phyloP scores from a whole-genome alignment of 179 eudicot genomes.

The Silene vulgaris region DNA sequence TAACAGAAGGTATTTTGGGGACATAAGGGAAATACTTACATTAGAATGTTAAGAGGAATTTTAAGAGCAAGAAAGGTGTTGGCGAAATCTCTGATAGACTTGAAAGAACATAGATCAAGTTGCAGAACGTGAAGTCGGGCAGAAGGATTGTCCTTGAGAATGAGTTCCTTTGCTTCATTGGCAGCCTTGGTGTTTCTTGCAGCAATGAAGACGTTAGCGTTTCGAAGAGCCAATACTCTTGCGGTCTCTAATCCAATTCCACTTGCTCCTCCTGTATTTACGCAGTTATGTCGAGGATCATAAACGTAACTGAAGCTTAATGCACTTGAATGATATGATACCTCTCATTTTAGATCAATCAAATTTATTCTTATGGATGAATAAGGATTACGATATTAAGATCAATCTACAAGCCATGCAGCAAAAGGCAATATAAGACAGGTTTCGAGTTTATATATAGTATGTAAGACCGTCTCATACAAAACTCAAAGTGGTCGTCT shows the following conservation, averaged over 20 bases:
- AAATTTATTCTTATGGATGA: too few species aligned
- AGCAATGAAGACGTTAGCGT: constrained; percentile 66
- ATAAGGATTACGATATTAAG: too few species aligned
- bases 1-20: too few species aligned
- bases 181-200: constrained; percentile 74
- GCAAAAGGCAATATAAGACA: too few species aligned
- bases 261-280: constrained; percentile 66
- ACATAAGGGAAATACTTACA: constrained; percentile 50
- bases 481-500: too few species aligned
- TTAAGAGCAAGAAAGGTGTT: constrained; percentile 47
- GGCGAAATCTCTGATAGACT: constrained; percentile 52
- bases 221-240: constrained; percentile 63
- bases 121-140: constrained; percentile 53
- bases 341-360: too few species aligned
- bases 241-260: constrained; percentile 86
- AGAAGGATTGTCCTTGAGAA: constrained; percentile 40
- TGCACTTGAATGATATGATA: too few species aligned
- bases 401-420: too few species aligned
- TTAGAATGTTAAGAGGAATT: constrained; percentile 69
- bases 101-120: constrained; percentile 64
- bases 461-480: too few species aligned
- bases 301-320: too few species aligned
- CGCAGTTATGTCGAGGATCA: too few species aligned
- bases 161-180: constrained; percentile 53
- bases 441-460: too few species aligned